Conservation (phyloP, 495 filamentous ascomycete genomes). For the Podospora tetraspora region DNA sequence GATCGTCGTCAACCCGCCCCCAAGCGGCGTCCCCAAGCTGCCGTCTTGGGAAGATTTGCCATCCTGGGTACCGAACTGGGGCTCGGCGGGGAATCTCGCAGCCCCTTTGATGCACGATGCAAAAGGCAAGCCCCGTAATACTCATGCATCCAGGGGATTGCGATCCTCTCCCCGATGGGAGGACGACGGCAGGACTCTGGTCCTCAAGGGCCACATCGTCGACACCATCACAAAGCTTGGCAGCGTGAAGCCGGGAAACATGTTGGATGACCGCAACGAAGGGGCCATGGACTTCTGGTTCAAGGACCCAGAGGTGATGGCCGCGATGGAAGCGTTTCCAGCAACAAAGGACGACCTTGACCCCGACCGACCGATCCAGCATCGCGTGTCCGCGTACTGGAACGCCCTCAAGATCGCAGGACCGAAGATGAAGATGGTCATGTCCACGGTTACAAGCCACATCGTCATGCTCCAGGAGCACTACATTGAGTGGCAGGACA, state of each 20-base stretch:
- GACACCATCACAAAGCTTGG: neutral
- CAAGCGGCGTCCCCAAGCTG: too few species aligned
- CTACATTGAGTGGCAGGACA: neutral
- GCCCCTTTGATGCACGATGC: neutral
- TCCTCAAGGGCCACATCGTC: neutral
- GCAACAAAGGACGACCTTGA: too few species aligned
- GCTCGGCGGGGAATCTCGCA: neutral
- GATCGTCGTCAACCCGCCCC: too few species aligned
- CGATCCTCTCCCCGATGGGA: neutral
- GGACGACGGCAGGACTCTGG: neutral
- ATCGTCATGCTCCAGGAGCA: neutral
- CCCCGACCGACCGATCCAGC: neutral
- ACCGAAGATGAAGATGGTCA: neutral
- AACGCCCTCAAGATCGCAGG: neutral
- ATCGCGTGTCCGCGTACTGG: neutral
- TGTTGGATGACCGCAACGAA: neutral
- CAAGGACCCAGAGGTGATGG: neutral
- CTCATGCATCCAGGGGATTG: neutral
- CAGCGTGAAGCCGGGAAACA: neutral
- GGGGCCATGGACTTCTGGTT: neutral
- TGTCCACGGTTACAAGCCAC: neutral
- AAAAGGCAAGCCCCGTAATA: neutral
- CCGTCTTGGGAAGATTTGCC: neutral
- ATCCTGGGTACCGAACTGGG: neutral
- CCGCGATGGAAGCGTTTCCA: too few species aligned